These are phyloP conservation scores for Ascomycota sp. DNA, from an alignment of 2,329 filamentous ascomycete genomes.

Conservation along the genomic window DNA sequence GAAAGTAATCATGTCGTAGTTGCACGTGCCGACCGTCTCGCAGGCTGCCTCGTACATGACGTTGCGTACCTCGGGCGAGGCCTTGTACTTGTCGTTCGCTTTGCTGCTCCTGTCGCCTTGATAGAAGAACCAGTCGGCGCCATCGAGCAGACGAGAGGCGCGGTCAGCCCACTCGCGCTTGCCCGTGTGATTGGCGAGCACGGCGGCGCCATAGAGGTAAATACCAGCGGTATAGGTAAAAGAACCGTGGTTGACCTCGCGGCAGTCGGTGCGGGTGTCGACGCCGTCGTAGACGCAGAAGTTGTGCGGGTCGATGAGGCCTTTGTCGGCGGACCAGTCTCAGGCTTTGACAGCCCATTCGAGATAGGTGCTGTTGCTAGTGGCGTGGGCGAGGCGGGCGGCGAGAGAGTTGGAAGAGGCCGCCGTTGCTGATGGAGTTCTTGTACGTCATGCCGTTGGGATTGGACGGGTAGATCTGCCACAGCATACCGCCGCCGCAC, in stretches of 20 bases:
- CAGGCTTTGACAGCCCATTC: conserved; percentile 49
- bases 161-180: conserved; percentile 32
- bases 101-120: conserved; percentile 39
- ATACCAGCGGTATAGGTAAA: conserved; percentile 49
- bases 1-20: conserved; percentile 44
- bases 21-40: no score
- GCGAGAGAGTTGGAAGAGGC: conserved; percentile 70
- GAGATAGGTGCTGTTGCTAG: conserved; percentile 42
- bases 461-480: conserved; percentile 66
- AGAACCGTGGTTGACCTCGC: conserved; percentile 26
- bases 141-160: conserved; percentile 28
- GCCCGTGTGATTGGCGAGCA: conserved; percentile 40
- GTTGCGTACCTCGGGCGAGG: no score
- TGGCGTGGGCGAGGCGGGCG: conserved; percentile 51
- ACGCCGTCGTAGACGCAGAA: conserved; percentile 44
- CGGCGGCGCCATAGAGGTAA: conserved; percentile 42
- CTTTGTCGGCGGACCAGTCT: conserved; percentile 39
- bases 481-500: conserved; percentile 55
- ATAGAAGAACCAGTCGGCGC: conserved; percentile 32
- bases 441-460: conserved; percentile 62
- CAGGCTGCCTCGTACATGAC: no score
- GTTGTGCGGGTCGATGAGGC: conserved; percentile 30
- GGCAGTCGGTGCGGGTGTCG: conserved; percentile 32
- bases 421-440: conserved; percentile 62
- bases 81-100: conserved; percentile 19